Evolutionary conservation across 371 early-diverging fungal species (phyloP).

Genomic region (Lichtheimia hyalospora): DNA sequence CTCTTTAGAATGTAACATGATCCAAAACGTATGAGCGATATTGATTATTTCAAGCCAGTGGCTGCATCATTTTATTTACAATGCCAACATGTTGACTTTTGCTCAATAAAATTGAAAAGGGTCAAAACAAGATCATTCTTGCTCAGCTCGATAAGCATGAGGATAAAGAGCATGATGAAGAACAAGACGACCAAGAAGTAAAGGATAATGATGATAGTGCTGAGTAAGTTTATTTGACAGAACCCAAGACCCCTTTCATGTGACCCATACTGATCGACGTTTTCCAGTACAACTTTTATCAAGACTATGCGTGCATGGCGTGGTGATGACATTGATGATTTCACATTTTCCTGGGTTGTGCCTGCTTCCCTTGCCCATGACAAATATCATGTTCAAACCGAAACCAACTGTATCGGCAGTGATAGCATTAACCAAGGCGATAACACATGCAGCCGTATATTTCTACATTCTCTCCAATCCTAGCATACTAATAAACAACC

Average conservation of each 20-base stretch:
- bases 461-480: slow-evolving; percentile 4
- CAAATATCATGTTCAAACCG: slow-evolving; percentile 19
- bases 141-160: slow-evolving; percentile 18
- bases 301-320: slow-evolving; percentile 9
- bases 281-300: slow-evolving; percentile 7
- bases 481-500: too few species aligned
- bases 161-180: background rate
- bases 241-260: background rate
- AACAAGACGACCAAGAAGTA: slow-evolving; percentile 2
- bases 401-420: slow-evolving; percentile 1
- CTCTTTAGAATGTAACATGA: background rate
- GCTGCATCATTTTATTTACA: background rate
- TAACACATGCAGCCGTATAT: slow-evolving; percentile 10
- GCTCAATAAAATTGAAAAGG: slow-evolving; percentile 17
- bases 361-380: slow-evolving; percentile 5
- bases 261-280: background rate
- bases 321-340: slow-evolving; percentile 12
- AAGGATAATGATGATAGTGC: background rate
- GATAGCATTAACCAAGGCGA: slow-evolving; percentile 6
- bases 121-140: slow-evolving; percentile 9
- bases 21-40: slow-evolving; percentile 7
- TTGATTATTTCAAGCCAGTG: slow-evolving; percentile 18
- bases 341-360: slow-evolving; percentile 15
- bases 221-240: background rate
- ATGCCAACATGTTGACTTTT: slow-evolving; percentile 15